Base-by-base conservation (phyloP, 768 basidiomycete genomes). In the Trametes sanguinea region DNA sequence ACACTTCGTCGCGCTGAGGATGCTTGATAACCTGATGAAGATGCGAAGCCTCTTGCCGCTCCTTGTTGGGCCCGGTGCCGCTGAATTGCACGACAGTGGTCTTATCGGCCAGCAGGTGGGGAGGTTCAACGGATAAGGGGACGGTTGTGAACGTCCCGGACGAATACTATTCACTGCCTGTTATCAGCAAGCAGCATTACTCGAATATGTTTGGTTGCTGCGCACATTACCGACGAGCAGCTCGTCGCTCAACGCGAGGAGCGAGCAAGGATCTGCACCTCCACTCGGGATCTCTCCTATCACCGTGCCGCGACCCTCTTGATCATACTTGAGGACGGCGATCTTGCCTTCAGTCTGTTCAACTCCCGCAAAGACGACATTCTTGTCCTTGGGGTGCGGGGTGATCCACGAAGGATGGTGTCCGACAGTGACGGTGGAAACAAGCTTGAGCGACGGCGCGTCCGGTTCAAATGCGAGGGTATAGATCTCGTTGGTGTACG, bases 371-470 rank as follows among this genome's bases (percentile, higher is more conserved):
- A 87, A 87, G 35, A 91, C 76, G 30, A 92, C 67, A 3, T 83
- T 81, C 46, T 74, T 77, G 62, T 88, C 82, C 0, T 69, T 72
- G 0, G 86, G 85, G 68, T 88, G 82, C 6, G 77, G 74, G 10
- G 86, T 81, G 63, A 95, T 79, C 92, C 92, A 94, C 5, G 90
- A 91, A 0, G 92, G 89, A 67, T 85, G 83, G 65, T 80, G 73
- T 30, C 89, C 88, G 39, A 85, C 83, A 8, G 72, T 69, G 53
- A 84, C 67, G 14, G 78, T 64, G 4, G 83, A 80, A 11, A 75
- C 67, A 35, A 83, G 70, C 10, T 75, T 75, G 58, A 92, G 74
- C 27, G 78, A 79, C 6, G 75, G 69, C 0, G 74, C 69, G 1
- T 74, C 68, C 8, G 85, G 77, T 67, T 90, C 83, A 68, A 94